Percentiles rank a stretch among this genome's conserved stretches.
These are phyloP conservation scores for Cystobasidium ongulense DNA, from an alignment of 768 basidiomycete species.

Conservation along the genomic window DNA sequence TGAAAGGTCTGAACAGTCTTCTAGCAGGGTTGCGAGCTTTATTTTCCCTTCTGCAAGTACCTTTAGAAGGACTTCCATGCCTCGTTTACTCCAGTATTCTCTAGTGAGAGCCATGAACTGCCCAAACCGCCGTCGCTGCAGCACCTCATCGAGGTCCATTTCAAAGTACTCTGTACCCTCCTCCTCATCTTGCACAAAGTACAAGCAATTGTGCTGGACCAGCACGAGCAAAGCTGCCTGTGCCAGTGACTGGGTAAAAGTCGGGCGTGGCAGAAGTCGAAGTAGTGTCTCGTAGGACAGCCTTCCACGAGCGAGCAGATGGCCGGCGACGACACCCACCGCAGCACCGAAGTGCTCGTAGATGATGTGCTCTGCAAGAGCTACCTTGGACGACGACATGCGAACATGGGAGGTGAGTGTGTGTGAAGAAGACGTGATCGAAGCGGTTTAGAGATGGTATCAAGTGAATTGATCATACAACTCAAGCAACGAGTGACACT, in stretches of 20 bases:
- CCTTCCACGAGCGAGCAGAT: slow-evolving; percentile 12
- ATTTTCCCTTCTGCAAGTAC: slow-evolving; percentile 22
- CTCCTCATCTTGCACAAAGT: slow-evolving; percentile 20
- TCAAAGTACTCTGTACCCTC: slow-evolving; percentile 28
- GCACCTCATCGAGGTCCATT: slow-evolving; percentile 12
- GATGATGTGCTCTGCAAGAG: slow-evolving; percentile 26
- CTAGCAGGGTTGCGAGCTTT: slow-evolving; percentile 6
- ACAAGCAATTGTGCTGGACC: slow-evolving; percentile 26
- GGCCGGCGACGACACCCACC: slow-evolving; percentile 16
- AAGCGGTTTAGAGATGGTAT: background rate
- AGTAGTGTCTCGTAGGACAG: slow-evolving; percentile 25
- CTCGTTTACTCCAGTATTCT: slow-evolving; percentile 15
- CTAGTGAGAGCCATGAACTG: slow-evolving; percentile 11
- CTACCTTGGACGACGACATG: slow-evolving; percentile 23
- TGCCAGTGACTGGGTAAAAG: background rate
- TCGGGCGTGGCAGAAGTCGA: slow-evolving; percentile 16
- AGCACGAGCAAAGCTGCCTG: slow-evolving; percentile 13
- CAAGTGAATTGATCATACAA: background rate
- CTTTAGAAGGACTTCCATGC: background rate
- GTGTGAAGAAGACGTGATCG: background rate
- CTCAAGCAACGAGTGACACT: too few relatives aligned
- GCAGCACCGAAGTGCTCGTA: slow-evolving; percentile 30
- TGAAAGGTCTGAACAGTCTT: slow-evolving; percentile 19
- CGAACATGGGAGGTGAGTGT: background rate
- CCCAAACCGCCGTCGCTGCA: slow-evolving; percentile 12